Evolutionary conservation across 768 basidiomycete genomes (phyloP).

Genomic region (Trametes cubensis): DNA sequence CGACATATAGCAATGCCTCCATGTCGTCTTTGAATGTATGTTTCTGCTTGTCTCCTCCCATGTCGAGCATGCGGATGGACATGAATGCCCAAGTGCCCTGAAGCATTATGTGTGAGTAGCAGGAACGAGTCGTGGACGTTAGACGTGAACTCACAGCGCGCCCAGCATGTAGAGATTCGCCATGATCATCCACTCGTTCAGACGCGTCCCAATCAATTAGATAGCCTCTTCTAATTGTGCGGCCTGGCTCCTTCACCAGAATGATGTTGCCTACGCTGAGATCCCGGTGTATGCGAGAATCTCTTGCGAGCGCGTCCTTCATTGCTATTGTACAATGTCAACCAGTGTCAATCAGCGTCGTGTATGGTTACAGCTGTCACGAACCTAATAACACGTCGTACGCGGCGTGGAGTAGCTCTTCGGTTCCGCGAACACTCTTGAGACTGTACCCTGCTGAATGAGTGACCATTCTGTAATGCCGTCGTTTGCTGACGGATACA

Average conservation of each 20-base stretch:
- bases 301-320: conserved; percentile 5
- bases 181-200: not conserved
- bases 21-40: conserved; percentile 21
- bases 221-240: not conserved
- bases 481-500: not conserved
- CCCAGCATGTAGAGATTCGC: not conserved
- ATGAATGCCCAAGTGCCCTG: too few species aligned
- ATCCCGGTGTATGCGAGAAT: conserved; percentile 2
- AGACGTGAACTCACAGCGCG: too few species aligned
- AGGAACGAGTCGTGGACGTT: too few species aligned
- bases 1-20: conserved; percentile 20
- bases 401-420: conserved; percentile 3
- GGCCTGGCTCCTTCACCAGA: not conserved
- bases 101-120: too few species aligned
- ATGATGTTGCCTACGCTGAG: conserved; percentile 11
- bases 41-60: not conserved
- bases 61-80: too few species aligned
- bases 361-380: too few species aligned
- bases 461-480: not conserved
- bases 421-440: not conserved
- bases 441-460: not conserved
- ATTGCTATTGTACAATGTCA: too few species aligned
- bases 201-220: conserved; percentile 20
- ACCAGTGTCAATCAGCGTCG: too few species aligned
- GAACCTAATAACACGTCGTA: conserved; percentile 5